phyloP scores from a whole-genome alignment of 2,329 filamentous ascomycete genomes.

The Aureobasidium leucospermi region DNA sequence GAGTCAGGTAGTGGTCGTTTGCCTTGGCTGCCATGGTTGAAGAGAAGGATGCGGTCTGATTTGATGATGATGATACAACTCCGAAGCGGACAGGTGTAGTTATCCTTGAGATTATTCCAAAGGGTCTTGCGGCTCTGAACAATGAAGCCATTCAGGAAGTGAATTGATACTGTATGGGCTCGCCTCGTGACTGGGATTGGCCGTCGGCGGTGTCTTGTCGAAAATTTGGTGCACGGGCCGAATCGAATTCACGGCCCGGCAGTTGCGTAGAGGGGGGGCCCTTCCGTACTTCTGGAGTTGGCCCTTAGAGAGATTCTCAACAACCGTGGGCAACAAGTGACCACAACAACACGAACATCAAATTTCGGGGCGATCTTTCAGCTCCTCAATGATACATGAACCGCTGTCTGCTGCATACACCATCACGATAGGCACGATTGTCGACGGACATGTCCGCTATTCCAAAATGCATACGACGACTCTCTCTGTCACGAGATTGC shows the following conservation, averaged over 20 bases:
- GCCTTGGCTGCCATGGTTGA: neutral
- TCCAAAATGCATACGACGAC: neutral
- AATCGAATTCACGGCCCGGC: neutral
- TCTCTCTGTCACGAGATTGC: neutral
- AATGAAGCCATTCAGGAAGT: constrained; percentile 6
- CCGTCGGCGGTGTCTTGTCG: neutral
- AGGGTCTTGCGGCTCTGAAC: neutral
- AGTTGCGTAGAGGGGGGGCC: no score
- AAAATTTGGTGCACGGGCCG: constrained; percentile 1
- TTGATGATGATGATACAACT: neutral
- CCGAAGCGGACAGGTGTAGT: neutral
- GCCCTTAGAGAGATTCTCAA: neutral
- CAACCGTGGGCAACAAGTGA: neutral
- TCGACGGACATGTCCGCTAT: neutral
- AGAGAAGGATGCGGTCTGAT: constrained; percentile 2
- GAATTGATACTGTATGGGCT: neutral
- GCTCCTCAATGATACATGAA: neutral
- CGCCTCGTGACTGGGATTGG: neutral
- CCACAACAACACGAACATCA: neutral
- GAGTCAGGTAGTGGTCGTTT: constrained; percentile 64
- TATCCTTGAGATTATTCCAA: constrained; percentile 12
- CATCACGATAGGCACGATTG: neutral
- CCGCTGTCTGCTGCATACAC: neutral
- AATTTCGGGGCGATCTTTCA: neutral
- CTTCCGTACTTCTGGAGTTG: neutral